Conservation (phyloP, 208 protist genomes). For the Porcisia hertigi region DNA sequence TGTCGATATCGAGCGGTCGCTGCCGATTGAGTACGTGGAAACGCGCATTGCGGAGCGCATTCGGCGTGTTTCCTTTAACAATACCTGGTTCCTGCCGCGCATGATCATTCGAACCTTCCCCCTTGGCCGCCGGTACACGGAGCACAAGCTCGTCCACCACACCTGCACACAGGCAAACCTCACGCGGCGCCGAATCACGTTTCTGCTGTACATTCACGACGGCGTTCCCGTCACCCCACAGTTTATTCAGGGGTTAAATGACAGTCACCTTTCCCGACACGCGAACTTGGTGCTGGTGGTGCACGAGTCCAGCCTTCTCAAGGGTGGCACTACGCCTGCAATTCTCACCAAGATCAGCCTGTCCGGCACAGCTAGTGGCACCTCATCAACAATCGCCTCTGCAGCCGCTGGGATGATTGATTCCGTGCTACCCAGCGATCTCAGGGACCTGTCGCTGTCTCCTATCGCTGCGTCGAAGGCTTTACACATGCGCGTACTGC, state of each 20-base stretch:
- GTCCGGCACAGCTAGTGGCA: not conserved
- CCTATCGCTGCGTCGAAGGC: not conserved
- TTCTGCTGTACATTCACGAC: constrained; percentile 75
- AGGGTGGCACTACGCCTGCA: constrained; percentile 48
- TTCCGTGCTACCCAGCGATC: constrained; percentile 23
- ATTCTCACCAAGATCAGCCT: constrained; percentile 20
- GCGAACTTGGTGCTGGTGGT: constrained; percentile 82
- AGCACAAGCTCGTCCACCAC: constrained; percentile 78
- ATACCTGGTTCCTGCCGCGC: constrained; percentile 79
- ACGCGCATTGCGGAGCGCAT: constrained; percentile 79
- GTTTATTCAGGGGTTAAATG: constrained; percentile 53
- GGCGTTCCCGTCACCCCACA: constrained; percentile 68
- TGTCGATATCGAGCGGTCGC: constrained; percentile 66
- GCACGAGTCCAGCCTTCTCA: constrained; percentile 67
- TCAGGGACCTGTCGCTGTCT: constrained; percentile 6
- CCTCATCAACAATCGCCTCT: constrained; percentile 6
- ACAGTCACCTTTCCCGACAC: constrained; percentile 63
- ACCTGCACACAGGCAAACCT: constrained; percentile 85
- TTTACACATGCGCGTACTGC: constrained; percentile 36
- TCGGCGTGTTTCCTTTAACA: constrained; percentile 79
- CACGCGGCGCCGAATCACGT: constrained; percentile 80
- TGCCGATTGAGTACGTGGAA: constrained; percentile 66
- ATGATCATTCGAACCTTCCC: constrained; percentile 84
- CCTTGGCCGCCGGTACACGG: constrained; percentile 70
- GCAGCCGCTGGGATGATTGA: constrained; percentile 24